Percentiles rank a stretch among this genome's conserved stretches.
phyloP scores from a whole-genome alignment of 2,329 filamentous ascomycete genomes.

The Ascochyta fabae region DNA sequence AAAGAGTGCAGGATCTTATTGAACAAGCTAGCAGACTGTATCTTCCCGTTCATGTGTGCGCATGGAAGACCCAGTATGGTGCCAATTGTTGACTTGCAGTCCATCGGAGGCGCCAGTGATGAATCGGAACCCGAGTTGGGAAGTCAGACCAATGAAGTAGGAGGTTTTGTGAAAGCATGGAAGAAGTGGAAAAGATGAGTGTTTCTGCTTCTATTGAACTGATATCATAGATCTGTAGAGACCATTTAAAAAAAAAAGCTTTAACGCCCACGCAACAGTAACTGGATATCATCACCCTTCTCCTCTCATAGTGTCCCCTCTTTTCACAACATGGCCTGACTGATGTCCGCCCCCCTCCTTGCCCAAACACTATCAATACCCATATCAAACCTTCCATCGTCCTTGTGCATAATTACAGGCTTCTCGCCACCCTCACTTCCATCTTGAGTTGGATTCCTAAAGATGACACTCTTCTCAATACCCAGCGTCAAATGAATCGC shows the following conservation, averaged over 20 bases:
- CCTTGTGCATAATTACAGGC: slow-evolving; percentile 13
- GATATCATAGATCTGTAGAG: background rate
- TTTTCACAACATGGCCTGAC: slow-evolving; percentile 8
- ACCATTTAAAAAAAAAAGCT: too few species aligned
- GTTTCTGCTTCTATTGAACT: background rate
- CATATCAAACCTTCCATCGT: slow-evolving; percentile 20
- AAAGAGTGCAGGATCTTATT: slow-evolving; percentile 67
- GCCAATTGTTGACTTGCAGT: slow-evolving; percentile 48
- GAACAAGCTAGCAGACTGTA: slow-evolving; percentile 63
- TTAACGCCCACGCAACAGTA: too few species aligned
- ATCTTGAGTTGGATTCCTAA: slow-evolving; percentile 7
- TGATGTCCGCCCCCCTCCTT: slow-evolving; percentile 15
- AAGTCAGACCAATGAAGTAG: background rate
- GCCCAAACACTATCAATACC: slow-evolving; percentile 18
- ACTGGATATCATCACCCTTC: too few species aligned
- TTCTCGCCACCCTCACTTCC: slow-evolving; percentile 7
- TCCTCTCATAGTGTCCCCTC: too few species aligned
- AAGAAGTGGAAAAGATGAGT: slow-evolving; percentile 8
- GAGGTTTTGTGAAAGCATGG: slow-evolving; percentile 12
- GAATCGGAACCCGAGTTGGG: background rate
- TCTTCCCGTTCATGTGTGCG: slow-evolving; percentile 82
- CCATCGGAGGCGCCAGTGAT: background rate
- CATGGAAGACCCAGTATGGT: slow-evolving; percentile 69
- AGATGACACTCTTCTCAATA: slow-evolving; percentile 16
- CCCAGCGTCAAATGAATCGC: slow-evolving; percentile 20